phyloP scores from a whole-genome alignment of 768 basidiomycete species.

The Rhodotorula toruloides region DNA sequence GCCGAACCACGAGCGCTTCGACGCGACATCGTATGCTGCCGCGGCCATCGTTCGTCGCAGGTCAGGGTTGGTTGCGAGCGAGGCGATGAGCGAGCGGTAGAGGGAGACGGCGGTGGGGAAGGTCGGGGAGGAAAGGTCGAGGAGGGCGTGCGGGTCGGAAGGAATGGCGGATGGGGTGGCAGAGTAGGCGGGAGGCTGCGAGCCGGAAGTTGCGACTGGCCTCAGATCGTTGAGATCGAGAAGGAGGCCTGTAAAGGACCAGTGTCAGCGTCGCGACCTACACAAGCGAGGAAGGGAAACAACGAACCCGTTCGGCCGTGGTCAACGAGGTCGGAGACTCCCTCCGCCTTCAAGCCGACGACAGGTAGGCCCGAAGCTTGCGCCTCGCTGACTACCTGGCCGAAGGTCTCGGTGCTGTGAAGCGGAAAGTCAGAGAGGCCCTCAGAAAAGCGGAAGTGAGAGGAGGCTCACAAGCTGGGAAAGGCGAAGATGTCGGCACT shows the following conservation, averaged over 20 bases:
- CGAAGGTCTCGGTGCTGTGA: constrained; percentile 45
- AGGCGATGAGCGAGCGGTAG: constrained; percentile 25
- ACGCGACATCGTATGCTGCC: constrained; percentile 9
- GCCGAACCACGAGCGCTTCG: constrained; percentile 24
- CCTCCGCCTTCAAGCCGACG: constrained; percentile 51
- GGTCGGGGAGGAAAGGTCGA: constrained; percentile 5
- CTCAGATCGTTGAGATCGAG: constrained; percentile 36
- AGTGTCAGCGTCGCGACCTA: not conserved
- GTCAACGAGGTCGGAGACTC: constrained; percentile 45
- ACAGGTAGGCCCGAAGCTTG: constrained; percentile 52
- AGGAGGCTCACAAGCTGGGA: constrained; percentile 46
- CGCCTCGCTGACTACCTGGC: constrained; percentile 53
- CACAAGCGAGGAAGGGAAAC: not conserved
- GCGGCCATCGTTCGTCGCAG: constrained; percentile 22
- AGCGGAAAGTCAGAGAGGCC: not conserved
- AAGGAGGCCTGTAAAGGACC: constrained; percentile 16
- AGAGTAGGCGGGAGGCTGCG: not conserved
- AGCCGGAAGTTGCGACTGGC: not conserved
- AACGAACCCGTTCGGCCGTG: constrained; percentile 28
- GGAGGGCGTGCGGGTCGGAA: constrained; percentile 24
- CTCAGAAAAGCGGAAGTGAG: not conserved
- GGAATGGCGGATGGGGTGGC: constrained; percentile 4
- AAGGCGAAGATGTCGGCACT: constrained; percentile 52
- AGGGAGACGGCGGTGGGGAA: constrained; percentile 24
- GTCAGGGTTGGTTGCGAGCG: not conserved